phyloP scores from a whole-genome alignment of 305 asterid species.

The Petunia hybrid region DNA sequence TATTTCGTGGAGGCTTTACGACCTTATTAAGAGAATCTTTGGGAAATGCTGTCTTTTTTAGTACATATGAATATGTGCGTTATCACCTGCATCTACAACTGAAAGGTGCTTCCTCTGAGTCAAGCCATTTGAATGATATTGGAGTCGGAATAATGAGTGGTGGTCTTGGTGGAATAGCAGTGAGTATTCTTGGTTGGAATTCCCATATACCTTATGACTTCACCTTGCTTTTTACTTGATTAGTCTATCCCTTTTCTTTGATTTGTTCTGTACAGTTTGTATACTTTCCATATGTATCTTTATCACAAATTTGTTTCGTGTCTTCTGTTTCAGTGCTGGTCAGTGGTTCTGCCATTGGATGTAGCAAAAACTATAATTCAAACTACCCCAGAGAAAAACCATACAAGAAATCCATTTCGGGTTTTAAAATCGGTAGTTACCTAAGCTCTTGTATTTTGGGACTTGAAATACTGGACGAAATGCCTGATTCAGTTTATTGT shows the following conservation, averaged over 20 bases:
- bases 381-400: slow-evolving; percentile 62
- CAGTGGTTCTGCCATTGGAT: slow-evolving; percentile 80
- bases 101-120: slow-evolving; percentile 60
- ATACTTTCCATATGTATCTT: slow-evolving; percentile 29
- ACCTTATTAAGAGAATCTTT: slow-evolving; percentile 84
- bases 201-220: not conserved
- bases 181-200: slow-evolving; percentile 46
- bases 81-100: slow-evolving; percentile 67
- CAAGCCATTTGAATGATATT: slow-evolving; percentile 64
- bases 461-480: slow-evolving; percentile 26
- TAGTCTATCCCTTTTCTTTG: slow-evolving; percentile 18
- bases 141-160: slow-evolving; percentile 92
- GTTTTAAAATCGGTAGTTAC: slow-evolving; percentile 64
- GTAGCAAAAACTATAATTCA: slow-evolving; percentile 97
- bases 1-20: slow-evolving; percentile 84
- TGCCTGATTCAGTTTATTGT: slow-evolving; percentile 44
- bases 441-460: slow-evolving; percentile 33
- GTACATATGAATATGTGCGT: slow-evolving; percentile 85
- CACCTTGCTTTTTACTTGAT: slow-evolving; percentile 15
- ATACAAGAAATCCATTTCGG: slow-evolving; percentile 74
- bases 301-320: slow-evolving; percentile 14
- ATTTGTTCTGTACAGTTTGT: not conserved
- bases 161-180: slow-evolving; percentile 90
- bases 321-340: slow-evolving; percentile 72
- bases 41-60: slow-evolving; percentile 89